Base-by-base conservation (phyloP, 148 eudicot species). In the Rhododendron henanense region DNA sequence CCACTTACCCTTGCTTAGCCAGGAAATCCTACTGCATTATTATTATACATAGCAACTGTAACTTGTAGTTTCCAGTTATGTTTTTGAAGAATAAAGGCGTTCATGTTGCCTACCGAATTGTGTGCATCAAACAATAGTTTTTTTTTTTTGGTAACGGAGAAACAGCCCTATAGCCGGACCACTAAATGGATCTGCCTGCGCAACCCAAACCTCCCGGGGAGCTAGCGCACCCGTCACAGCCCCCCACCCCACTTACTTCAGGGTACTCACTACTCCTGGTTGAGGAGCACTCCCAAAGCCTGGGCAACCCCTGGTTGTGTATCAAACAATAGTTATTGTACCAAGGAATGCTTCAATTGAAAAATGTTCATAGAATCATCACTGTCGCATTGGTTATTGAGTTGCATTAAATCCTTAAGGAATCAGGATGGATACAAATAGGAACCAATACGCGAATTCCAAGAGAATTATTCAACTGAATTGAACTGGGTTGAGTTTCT, bases 1-100 rank as follows among this genome's bases (percentile, higher is more conserved):
- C 85, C 83, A 81, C 96, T 96, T 84, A 89, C 84, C 51, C 92
- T 95, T 80, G 87, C 85, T 59, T 91, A 89, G 80, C 81, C 71
- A 63, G 25, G 19, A 35, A n/a, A 61, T n/a, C 4, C 50, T 10
- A 74, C n/a, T 59, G 65, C 65, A 19, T 59, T 5, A 16, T 35
- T 61, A 16, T 33, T 25, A 15, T 15, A n/a, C 47, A 28, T 31
- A 6, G 14, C 59, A 48, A 8, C 18, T 48, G 16, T 31, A 83
- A 48, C 10, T 47, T 83, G 4, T 44, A 41, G 57, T 83, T 83
- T 45, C 23, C 55, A 65, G 69, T 41, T n/a, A 61, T 44, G 39
- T 25, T 83, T 44, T 83, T 15, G 39, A 33, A 65, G 35, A 83
- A 67, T 59, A 83, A n/a, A 65, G 37, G 75, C 1, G 76, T 83